These are phyloP conservation scores for Calycina herbarum DNA, from an alignment of 2,329 filamentous ascomycete species.

Conservation along the genomic window DNA sequence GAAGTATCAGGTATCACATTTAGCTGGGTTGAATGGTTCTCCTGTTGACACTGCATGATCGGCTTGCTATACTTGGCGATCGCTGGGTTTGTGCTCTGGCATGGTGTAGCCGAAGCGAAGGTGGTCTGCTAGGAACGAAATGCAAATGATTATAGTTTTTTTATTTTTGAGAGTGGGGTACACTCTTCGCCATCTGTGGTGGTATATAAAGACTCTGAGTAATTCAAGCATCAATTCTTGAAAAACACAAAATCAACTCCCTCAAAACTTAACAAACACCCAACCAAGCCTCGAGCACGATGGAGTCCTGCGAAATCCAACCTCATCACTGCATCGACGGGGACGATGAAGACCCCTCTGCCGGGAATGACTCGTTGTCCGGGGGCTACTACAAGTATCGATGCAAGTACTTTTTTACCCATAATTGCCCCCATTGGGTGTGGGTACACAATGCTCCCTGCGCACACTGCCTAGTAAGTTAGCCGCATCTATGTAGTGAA, in stretches of 20 bases:
- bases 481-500: no score
- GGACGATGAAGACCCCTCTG: no score
- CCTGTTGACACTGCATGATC: not conserved
- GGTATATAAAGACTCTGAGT: no score
- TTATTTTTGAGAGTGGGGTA: no score
- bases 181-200: no score
- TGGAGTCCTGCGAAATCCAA: no score
- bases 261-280: no score
- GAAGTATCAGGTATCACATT: not conserved
- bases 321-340: no score
- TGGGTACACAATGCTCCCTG: constrained; percentile 54
- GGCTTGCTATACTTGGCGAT: not conserved
- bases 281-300: no score
- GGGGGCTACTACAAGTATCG: constrained; percentile 49
- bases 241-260: no score
- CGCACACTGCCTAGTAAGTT: no score
- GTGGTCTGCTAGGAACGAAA: not conserved
- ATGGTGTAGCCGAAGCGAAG: not conserved
- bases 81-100: not conserved
- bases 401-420: constrained; percentile 55
- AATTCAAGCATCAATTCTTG: no score
- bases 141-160: not conserved
- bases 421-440: constrained; percentile 55
- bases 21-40: not conserved
- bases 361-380: constrained; percentile 30